phyloP scores from a whole-genome alignment of 78 protist species.

The Guillardia theta region DNA sequence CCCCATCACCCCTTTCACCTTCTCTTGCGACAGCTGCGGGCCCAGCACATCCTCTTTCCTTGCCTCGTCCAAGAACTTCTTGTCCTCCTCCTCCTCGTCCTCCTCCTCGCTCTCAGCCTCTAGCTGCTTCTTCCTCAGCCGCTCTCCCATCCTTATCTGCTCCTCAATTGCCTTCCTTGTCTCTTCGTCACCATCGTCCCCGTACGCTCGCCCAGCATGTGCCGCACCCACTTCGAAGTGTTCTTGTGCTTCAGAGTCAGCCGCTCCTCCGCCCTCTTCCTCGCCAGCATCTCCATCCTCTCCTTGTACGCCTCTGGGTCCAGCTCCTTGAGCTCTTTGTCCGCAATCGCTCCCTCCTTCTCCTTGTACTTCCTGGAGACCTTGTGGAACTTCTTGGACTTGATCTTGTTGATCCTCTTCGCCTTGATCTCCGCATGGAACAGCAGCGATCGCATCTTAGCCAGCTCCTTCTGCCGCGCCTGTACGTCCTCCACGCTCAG shows the following conservation, averaged over 20 bases:
- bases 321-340: neutral
- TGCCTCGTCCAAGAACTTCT: neutral
- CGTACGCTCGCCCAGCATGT: neutral
- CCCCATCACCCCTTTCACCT: constrained; percentile 21
- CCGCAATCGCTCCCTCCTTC: neutral
- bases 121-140: neutral
- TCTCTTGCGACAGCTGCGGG: neutral
- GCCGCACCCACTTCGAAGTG: constrained; percentile 17
- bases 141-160: neutral
- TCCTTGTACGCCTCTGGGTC: neutral
- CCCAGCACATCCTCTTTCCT: neutral
- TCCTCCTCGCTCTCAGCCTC: neutral
- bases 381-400: constrained; percentile 34
- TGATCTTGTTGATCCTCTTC: constrained; percentile 35
- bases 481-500: neutral
- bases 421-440: constrained; percentile 29
- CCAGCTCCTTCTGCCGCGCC: constrained; percentile 17
- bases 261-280: constrained; percentile 4
- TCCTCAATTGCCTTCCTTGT: constrained; percentile 2
- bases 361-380: constrained; percentile 1
- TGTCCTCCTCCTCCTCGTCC: neutral
- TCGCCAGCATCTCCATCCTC: neutral
- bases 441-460: constrained; percentile 20
- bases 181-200: constrained; percentile 1
- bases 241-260: constrained; percentile 31